Evolutionary conservation across 257 asterid genomes (phyloP), one percentile per base, ranked within the genome.

Genomic region (Verbena officinalis): DNA sequence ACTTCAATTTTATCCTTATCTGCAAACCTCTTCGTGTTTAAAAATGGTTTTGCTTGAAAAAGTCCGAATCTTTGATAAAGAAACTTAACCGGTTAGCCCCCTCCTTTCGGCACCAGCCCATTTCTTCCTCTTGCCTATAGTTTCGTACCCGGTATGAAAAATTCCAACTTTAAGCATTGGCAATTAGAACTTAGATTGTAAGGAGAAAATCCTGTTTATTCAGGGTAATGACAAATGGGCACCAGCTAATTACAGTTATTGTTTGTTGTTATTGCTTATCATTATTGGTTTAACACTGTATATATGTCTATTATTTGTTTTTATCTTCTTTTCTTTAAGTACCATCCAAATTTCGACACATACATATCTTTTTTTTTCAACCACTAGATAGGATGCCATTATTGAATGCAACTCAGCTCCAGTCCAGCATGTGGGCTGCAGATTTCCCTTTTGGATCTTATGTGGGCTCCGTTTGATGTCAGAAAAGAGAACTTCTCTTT

Each of bases 381-480:
- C 14, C 12, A 38, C 24, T 33, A 19, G 23, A 54, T 67, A 10
- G 0, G 44, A 12, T 11, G n/a, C 9, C 15, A 49, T 34, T 58
- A 58, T 22, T 36, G 16, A 36, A 33, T 24, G 30, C n/a, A 39
- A 24, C 30, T 53, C n/a, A n/a, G n/a, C n/a, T n/a, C n/a, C n/a
- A n/a, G n/a, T n/a, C n/a, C 52, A 38, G 23, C 9, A n/a, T 19
- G 21, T 30, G 19, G 40, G 42, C 64, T 51, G 33, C 64, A 59
- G 68, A 36, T 14, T 42, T 11, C 17, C n/a, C n/a, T 13, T 1
- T 42, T 13, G 17, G 3, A 13, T 12, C 13, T 44, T 15, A 44
- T n/a, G 51, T 44, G 51, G 51, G 51, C 51, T 15, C 0, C 15
- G 13, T 16, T 42, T 51, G 33, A 64, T 20, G 57, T 14, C 23